phyloP scores from a whole-genome alignment of 2,329 filamentous ascomycete genomes.

The Aspergillus thermomutatus region DNA sequence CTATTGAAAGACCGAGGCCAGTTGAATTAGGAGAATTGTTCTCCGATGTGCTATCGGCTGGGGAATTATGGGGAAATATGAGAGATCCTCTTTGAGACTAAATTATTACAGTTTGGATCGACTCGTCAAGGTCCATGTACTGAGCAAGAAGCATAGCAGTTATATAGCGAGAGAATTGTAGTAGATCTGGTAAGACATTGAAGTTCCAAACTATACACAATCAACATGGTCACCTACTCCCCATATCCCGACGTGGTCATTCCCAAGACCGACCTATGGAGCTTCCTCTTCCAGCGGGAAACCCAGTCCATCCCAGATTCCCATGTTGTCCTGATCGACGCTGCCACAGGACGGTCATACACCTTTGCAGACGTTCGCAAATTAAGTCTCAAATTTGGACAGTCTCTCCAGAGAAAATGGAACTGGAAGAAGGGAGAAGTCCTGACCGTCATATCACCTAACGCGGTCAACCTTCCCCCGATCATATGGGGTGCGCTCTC shows the following conservation, averaged over 20 bases:
- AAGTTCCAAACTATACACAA: no score
- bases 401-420: slow-evolving; percentile 10
- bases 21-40: not conserved
- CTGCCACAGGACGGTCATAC: slow-evolving; percentile 2
- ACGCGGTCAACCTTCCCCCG: slow-evolving; percentile 11
- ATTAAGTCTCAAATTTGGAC: slow-evolving; percentile 9
- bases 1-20: not conserved
- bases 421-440: slow-evolving; percentile 20
- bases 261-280: slow-evolving; percentile 13
- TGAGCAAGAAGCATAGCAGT: not conserved
- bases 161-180: no score
- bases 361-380: slow-evolving; percentile 10
- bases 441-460: slow-evolving; percentile 14
- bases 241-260: slow-evolving; percentile 11
- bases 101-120: not conserved
- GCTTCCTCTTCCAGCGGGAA: slow-evolving; percentile 12
- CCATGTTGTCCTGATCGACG: slow-evolving; percentile 11
- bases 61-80: not conserved
- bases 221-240: not conserved
- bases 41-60: not conserved
- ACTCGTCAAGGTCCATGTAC: not conserved
- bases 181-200: no score
- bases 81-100: not conserved
- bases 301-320: slow-evolving; percentile 6
- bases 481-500: slow-evolving; percentile 20